These are phyloP conservation scores for Leccinum arenicola DNA, from an alignment of 768 basidiomycete species.

Conservation along the genomic window DNA sequence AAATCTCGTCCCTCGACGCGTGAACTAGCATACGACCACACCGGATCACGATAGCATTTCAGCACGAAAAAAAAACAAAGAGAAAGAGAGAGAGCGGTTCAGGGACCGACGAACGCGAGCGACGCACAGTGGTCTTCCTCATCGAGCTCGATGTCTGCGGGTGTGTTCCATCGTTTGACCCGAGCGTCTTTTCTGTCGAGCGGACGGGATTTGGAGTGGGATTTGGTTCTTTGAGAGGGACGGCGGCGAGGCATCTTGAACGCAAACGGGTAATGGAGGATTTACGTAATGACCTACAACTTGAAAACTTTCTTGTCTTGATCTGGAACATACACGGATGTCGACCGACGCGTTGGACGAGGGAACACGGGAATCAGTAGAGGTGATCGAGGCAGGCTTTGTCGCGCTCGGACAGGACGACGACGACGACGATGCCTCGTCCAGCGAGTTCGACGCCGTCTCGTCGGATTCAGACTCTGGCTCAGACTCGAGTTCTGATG, in stretches of 20 bases:
- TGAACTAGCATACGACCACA: constrained; percentile 50
- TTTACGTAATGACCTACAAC: constrained; percentile 15
- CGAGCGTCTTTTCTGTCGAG: constrained; percentile 50
- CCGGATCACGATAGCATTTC: constrained; percentile 1
- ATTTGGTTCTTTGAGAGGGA: constrained; percentile 34
- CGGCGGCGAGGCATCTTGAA: constrained; percentile 44
- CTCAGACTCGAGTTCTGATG: constrained; percentile 32
- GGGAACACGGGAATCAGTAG: constrained; percentile 2
- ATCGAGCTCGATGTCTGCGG: constrained; percentile 68
- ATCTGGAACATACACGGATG: not conserved
- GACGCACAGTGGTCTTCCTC: constrained; percentile 76
- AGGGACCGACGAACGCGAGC: not conserved
- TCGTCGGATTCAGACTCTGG: constrained; percentile 4
- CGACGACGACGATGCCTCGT: not conserved
- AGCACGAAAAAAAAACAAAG: not conserved
- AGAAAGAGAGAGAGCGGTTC: not conserved
- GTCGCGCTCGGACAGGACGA: constrained; percentile 3
- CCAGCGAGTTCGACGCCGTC: not conserved
- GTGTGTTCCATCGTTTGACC: constrained; percentile 65
- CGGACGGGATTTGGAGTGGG: constrained; percentile 40
- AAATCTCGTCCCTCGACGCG: constrained; percentile 68
- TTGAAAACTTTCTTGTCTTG: not conserved
- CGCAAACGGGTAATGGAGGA: too few relatives aligned
- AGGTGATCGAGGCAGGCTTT: not conserved
- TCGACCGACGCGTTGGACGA: constrained; percentile 4